These are phyloP conservation scores for Eremochloa ophiuroides DNA, from an alignment of 176 grass and related monocot genomes.

Conservation along the genomic window DNA sequence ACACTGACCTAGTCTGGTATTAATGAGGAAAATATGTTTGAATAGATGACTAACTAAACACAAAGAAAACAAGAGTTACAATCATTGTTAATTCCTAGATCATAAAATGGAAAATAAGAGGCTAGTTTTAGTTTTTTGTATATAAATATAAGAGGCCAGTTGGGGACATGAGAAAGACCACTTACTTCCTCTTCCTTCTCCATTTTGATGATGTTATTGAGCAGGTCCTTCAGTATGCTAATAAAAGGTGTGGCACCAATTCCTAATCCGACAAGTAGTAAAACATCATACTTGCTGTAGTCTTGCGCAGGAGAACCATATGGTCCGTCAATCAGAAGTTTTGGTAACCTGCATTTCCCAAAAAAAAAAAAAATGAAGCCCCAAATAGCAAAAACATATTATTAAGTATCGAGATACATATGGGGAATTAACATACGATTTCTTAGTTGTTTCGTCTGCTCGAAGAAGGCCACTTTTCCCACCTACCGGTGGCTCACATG, in stretches of 20 bases:
- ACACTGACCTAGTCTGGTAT: neutral
- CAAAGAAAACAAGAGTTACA: neutral
- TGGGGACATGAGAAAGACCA: neutral
- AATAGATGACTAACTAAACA: constrained; percentile 11
- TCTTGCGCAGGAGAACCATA: constrained; percentile 95
- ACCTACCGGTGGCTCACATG: constrained; percentile 75
- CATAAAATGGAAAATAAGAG: neutral
- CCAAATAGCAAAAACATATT: constrained; percentile 9
- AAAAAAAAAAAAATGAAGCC: constrained; percentile 8
- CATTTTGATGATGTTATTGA: constrained; percentile 76
- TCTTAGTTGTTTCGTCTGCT: constrained; percentile 83
- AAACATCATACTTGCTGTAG: constrained; percentile 86
- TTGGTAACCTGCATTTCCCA: constrained; percentile 71
- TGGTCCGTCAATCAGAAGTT: constrained; percentile 93
- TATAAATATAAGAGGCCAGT: neutral
- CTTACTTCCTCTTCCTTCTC: constrained; percentile 80
- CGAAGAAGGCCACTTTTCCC: constrained; percentile 96
- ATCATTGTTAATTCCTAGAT: neutral
- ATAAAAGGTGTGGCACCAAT: constrained; percentile 95
- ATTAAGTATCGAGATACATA: constrained; percentile 15
- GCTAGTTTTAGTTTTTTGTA: neutral
- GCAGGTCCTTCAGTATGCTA: constrained; percentile 82
- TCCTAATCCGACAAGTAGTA: constrained; percentile 87
- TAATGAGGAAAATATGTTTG: neutral
- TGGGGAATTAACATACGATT: constrained; percentile 40